Evolutionary conservation across 2,329 filamentous ascomycete genomes (phyloP), one percentile per base, ranked within the genome.

Genomic region (Venturia pyrina): DNA sequence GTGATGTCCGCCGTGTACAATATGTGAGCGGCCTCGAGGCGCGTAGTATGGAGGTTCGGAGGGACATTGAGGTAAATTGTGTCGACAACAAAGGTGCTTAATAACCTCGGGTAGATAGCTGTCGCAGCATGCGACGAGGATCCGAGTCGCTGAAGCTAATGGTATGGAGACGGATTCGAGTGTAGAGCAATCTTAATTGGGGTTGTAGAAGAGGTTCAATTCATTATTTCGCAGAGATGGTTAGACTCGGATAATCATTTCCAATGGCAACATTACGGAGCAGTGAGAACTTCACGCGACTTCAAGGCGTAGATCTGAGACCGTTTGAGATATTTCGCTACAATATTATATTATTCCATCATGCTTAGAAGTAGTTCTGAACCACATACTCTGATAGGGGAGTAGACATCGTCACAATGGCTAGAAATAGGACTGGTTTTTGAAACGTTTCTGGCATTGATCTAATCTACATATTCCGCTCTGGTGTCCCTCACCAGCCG

Each of bases 31-130:
- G 75, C 68, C 74, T 72, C 66, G 77, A 74, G 71, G 74, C 68
- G 66, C 78, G 73, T 73, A 73, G 72, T 69, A 77, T 73, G 61
- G 74, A 72, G 66, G 74, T 73, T 71, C 76, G 76, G 68, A 80
- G 73, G 71, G 80, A 79, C 80, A 82, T 82, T 34, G 43, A 62
- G 40, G 56, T 41, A 44, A n/a, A 32, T 44, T 65, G 53, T 44
- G 11, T 40, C 15, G 43, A 43, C 41, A 15, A 62, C 74, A 74
- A 71, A 68, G 70, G 68, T 62, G 70, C 71, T 70, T 71, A 73
- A 75, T 71, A 73, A 75, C 75, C 75, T 77, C 76, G 76, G 76
- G 71, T 76, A 74, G 73, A 70, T 72, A 70, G 67, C 21, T 56
- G 5, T 34, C 7, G 15, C 13, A 65, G 21, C 40, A 44, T 65